phyloP scores from a whole-genome alignment of 345 rosid genomes.

The Brassica carinata region DNA sequence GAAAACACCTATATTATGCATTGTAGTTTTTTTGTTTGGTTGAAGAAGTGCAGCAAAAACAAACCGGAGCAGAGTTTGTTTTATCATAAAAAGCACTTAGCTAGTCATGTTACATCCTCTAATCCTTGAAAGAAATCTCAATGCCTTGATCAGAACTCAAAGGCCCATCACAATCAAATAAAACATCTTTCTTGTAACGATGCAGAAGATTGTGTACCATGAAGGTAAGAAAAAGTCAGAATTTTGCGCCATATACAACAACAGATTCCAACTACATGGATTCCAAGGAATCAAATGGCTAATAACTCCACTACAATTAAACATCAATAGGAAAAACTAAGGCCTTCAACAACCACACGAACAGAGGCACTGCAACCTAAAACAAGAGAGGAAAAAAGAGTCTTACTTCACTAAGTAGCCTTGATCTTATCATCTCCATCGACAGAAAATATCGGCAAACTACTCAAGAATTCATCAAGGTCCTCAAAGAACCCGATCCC shows the following conservation, averaged over 20 bases:
- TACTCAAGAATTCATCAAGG: conserved; percentile 92
- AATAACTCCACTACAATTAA: conserved; percentile 30
- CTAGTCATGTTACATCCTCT: background rate
- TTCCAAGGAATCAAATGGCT: conserved; percentile 22
- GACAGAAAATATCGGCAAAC: conserved; percentile 86
- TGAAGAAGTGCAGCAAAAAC: conserved; percentile 4
- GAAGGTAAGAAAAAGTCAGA: conserved; percentile 1
- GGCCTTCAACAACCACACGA: conserved; percentile 39
- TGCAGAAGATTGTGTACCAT: conserved; percentile 21
- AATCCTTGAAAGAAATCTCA: background rate
- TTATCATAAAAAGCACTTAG: background rate
- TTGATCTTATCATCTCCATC: conserved; percentile 85
- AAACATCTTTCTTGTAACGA: conserved; percentile 8
- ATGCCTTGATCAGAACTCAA: conserved; percentile 6
- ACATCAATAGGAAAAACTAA: conserved; percentile 41
- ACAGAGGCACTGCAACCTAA: conserved; percentile 15
- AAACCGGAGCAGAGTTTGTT: background rate
- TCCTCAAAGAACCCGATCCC: conserved; percentile 90
- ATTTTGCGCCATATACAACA: conserved; percentile 29
- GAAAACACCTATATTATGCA: background rate
- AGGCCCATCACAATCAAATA: conserved; percentile 4
- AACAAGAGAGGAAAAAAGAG: conserved; percentile 26
- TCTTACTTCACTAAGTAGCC: conserved; percentile 64
- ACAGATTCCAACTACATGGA: conserved; percentile 37
- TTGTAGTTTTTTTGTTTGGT: background rate